Evolutionary conservation across 2,329 filamentous ascomycete genomes (phyloP).

Genomic region (Phialemonium atrogriseum): DNA sequence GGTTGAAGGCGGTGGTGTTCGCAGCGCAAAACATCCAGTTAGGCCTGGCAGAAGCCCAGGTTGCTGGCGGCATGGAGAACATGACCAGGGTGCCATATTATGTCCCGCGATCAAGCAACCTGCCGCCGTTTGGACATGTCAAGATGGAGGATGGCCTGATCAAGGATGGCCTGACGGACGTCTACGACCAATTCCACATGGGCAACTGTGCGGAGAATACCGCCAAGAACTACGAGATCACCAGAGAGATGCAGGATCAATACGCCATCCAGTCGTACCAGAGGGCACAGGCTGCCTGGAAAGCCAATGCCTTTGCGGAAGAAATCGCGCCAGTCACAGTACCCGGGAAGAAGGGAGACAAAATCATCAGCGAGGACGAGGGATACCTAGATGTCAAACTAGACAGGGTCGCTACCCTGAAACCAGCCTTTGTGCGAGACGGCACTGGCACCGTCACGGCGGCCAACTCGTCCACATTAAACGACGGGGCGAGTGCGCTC

Average conservation of each 20-base stretch:
- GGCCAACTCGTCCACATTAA: conserved; percentile 88
- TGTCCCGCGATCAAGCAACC: conserved; percentile 67
- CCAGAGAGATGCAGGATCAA: conserved; percentile 79
- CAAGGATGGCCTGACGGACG: conserved; percentile 91
- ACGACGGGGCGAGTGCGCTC: conserved; percentile 86
- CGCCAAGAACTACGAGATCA: conserved; percentile 76
- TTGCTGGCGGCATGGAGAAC: conserved; percentile 96
- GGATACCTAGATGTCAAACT: conserved; percentile 80
- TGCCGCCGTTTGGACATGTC: conserved; percentile 80
- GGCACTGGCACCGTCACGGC: conserved; percentile 88
- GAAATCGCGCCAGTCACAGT: conserved; percentile 87
- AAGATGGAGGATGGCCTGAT: conserved; percentile 87
- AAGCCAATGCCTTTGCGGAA: conserved; percentile 71
- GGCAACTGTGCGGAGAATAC: conserved; percentile 94
- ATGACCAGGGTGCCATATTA: conserved; percentile 96
- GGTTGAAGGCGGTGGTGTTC: conserved; percentile 82
- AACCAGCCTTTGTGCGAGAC: conserved; percentile 83
- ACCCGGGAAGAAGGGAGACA: conserved; percentile 75
- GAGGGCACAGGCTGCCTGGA: conserved; percentile 85
- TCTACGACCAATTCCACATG: conserved; percentile 97
- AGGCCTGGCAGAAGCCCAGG: conserved; percentile 76
- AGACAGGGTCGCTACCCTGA: conserved; percentile 78
- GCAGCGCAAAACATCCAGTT: conserved; percentile 94
- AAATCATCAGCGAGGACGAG: conserved; percentile 73
- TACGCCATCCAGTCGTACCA: conserved; percentile 87